phyloP scores from a whole-genome alignment of 257 asterid genomes.

The Schizonepeta tenuifolia region DNA sequence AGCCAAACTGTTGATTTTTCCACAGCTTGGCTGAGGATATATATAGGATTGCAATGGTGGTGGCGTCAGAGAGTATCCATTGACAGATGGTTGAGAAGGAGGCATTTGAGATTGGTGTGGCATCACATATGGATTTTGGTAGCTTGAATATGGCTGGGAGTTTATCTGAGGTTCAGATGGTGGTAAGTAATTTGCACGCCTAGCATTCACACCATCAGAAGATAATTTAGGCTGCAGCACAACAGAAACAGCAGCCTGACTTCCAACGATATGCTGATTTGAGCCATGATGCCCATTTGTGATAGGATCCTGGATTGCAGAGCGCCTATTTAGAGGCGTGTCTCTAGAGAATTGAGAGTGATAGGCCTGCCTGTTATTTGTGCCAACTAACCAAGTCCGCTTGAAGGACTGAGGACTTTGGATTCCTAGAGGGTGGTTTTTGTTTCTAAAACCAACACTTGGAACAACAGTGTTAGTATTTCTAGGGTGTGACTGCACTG shows the following conservation, averaged over 20 bases:
- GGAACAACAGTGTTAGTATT: conserved; percentile 26
- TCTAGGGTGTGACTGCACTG: conserved; percentile 37
- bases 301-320: conserved; percentile 26
- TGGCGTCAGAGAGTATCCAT: conserved; percentile 30
- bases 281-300: conserved; percentile 25
- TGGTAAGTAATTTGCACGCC: conserved; percentile 21
- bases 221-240: conserved; percentile 28
- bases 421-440: conserved; percentile 37
- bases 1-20: conserved; percentile 29
- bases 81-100: conserved; percentile 40
- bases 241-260: conserved; percentile 31
- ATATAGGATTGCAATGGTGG: conserved; percentile 32
- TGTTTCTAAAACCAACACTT: conserved; percentile 34
- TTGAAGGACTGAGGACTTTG: conserved; percentile 40
- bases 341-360: conserved; percentile 35
- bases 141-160: conserved; percentile 34
- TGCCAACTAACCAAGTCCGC: conserved; percentile 37
- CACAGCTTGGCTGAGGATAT: conserved; percentile 31
- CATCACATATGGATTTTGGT: conserved; percentile 30
- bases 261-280: conserved; percentile 30
- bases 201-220: conserved; percentile 29
- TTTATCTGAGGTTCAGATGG: conserved; percentile 39
- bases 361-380: conserved; percentile 31
- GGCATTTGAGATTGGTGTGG: conserved; percentile 40
- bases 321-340: conserved; percentile 37